phyloP scores from a whole-genome alignment of 2,329 filamentous ascomycete genomes.

The Exophiala viscosa region DNA sequence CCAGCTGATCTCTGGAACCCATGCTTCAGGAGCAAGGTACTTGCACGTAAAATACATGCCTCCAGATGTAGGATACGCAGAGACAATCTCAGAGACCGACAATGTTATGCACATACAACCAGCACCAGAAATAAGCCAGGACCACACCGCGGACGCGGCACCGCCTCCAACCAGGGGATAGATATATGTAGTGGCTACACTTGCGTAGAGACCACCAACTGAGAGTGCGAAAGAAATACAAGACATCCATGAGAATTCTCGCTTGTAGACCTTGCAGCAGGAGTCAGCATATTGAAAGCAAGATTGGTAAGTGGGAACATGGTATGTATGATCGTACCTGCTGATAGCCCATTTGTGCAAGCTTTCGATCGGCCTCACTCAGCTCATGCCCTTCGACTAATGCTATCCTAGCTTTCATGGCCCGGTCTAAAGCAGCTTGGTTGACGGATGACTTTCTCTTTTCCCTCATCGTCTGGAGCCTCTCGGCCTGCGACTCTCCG shows the following conservation, averaged over 20 bases:
- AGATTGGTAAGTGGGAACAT: too few relatives aligned
- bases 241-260: constrained; percentile 57
- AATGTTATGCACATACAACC: constrained; percentile 55
- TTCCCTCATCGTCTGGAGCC: too few relatives aligned
- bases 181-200: constrained; percentile 54
- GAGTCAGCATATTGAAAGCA: too few relatives aligned
- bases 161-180: constrained; percentile 54
- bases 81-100: constrained; percentile 56
- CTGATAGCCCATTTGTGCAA: too few relatives aligned
- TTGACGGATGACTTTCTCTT: too few relatives aligned
- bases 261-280: constrained; percentile 46
- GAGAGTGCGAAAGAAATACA: constrained; percentile 60
- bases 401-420: too few relatives aligned
- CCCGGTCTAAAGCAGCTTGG: too few relatives aligned
- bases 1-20: constrained; percentile 47
- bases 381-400: too few relatives aligned
- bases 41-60: constrained; percentile 56
- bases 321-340: too few relatives aligned
- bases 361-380: too few relatives aligned
- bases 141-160: constrained; percentile 54
- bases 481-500: too few relatives aligned
- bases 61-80: constrained; percentile 56
- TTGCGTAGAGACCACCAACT: constrained; percentile 55
- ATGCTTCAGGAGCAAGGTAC: constrained; percentile 49
- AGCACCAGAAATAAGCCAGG: constrained; percentile 55